Evolutionary conservation across 2,329 filamentous ascomycete genomes (phyloP).

Genomic region (Zasmidium cellare): DNA sequence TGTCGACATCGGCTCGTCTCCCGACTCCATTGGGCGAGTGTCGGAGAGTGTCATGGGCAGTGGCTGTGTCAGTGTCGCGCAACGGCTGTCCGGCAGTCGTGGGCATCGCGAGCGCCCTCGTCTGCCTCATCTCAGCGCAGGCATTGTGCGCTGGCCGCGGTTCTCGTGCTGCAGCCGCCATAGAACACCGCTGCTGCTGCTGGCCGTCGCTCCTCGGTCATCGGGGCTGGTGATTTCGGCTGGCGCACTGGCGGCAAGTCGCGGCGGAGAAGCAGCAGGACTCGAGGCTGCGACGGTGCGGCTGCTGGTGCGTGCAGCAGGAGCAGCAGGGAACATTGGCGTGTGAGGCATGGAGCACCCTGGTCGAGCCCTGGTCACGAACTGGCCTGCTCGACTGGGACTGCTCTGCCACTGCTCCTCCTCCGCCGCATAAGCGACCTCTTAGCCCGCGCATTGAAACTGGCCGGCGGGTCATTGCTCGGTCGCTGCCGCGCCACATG

Average conservation of each 20-base stretch:
- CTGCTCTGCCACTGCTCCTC: constrained; percentile 3
- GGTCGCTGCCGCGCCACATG: neutral
- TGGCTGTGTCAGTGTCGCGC: neutral
- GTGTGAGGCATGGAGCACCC: constrained; percentile 6
- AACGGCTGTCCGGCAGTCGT: neutral
- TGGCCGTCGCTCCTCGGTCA: too few species aligned
- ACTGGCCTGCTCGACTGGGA: neutral
- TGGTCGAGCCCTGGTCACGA: neutral
- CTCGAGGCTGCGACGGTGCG: constrained; percentile 1
- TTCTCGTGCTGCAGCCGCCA: neutral
- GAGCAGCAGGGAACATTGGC: neutral
- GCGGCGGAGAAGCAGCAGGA: neutral
- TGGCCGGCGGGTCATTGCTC: constrained; percentile 13
- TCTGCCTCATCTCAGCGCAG: neutral
- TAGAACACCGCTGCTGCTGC: neutral
- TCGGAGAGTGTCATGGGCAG: constrained; percentile 10
- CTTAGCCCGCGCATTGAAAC: constrained; percentile 12
- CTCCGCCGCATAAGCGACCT: constrained; percentile 9
- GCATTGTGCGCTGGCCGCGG: neutral
- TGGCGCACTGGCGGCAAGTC: neutral
- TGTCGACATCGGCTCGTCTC: constrained; percentile 3
- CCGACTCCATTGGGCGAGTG: constrained; percentile 15
- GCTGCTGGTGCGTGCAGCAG: neutral
- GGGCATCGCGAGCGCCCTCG: neutral
- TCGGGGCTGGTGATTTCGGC: too few species aligned